Evolutionary conservation across 805 yeast genomes (phyloP), one percentile per base, ranked within the genome.

Genomic region (Cyberlindnera maritima): DNA sequence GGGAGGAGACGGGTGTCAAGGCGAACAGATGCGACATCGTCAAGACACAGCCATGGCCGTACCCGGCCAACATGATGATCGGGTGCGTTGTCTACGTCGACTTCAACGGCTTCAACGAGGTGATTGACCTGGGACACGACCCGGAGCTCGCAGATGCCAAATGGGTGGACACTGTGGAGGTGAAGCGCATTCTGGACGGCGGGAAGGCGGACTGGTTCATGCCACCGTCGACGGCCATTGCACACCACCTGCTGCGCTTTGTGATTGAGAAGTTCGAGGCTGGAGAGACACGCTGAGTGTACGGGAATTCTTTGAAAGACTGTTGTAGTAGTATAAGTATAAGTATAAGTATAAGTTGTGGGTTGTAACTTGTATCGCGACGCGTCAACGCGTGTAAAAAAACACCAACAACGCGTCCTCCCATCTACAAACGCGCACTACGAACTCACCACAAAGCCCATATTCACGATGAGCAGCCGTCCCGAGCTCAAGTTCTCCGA

Each of bases 41-140:
- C 19, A 72, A 81, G 57, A 79, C 94, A 12, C 98, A 92, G 67
- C 98, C 99, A 3, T 92, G 99, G 99, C 99, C 99, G 15, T 92
- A 83, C 65, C 98, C 98, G 1, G 90, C 88, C 0, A 89, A 85
- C 62, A 67, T 92, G 57, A 92, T 92, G 98, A 77, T 92, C 55
- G 98, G 98, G 10, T 91, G 97, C 64, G 64, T 90, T 45, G 97
- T 81, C 1, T 66, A 77, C 29, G 94, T 88, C n/a, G 84, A 84
- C 1, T 77, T 81, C 59, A 78, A 85, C 53, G 86, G 85, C 2
- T 63, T 58, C 4, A 81, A 83, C 57, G 92, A 85, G 58, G 60
- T 60, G 10, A 83, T 91, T 53, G 71, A 83, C 58, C 70, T 89
- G 43, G 87, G 82, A 13, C 88, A 89, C 62, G 99, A 92, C 63